These are phyloP conservation scores for Saturnispora gosingensis DNA, from an alignment of 805 yeast genomes.

Conservation along the genomic window DNA sequence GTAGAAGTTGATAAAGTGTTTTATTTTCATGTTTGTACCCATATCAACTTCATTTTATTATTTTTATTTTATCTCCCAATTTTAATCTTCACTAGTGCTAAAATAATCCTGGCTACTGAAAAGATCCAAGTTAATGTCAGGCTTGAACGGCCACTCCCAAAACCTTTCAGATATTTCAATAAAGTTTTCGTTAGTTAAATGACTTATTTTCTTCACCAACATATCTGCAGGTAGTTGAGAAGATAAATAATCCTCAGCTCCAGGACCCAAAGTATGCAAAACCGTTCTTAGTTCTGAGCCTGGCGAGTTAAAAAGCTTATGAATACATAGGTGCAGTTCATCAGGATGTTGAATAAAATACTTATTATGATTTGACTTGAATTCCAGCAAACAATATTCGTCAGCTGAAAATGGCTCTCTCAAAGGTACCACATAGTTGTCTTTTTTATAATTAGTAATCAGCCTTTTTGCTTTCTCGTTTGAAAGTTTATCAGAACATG, in stretches of 20 bases:
- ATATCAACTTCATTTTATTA: background rate
- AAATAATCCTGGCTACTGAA: conserved; percentile 10
- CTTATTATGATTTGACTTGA: conserved; percentile 24
- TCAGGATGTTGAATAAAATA: conserved; percentile 33
- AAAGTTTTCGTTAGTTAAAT: conserved; percentile 50
- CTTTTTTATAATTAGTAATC: conserved; percentile 3
- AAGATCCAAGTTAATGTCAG: conserved; percentile 21
- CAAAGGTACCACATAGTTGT: conserved; percentile 17
- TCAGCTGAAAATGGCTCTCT: conserved; percentile 15
- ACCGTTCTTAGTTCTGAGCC: conserved; percentile 35
- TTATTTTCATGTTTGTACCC: background rate
- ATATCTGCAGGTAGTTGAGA: conserved; percentile 30
- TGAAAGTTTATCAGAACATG: conserved; percentile 27
- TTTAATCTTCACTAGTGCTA: conserved; percentile 1
- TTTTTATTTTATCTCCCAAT: background rate
- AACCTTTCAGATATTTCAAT: conserved; percentile 41
- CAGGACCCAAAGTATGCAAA: conserved; percentile 63
- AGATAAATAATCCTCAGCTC: conserved; percentile 50
- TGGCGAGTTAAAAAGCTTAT: conserved; percentile 42
- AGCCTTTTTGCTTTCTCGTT: conserved; percentile 12
- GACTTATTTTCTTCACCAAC: conserved; percentile 36
- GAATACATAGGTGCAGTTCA: conserved; percentile 59
- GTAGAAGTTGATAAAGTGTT: background rate
- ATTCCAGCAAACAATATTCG: conserved; percentile 25
- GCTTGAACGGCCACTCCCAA: conserved; percentile 81